phyloP scores from a whole-genome alignment of 2,329 filamentous ascomycete genomes.

The Aspergillus clavatus region DNA sequence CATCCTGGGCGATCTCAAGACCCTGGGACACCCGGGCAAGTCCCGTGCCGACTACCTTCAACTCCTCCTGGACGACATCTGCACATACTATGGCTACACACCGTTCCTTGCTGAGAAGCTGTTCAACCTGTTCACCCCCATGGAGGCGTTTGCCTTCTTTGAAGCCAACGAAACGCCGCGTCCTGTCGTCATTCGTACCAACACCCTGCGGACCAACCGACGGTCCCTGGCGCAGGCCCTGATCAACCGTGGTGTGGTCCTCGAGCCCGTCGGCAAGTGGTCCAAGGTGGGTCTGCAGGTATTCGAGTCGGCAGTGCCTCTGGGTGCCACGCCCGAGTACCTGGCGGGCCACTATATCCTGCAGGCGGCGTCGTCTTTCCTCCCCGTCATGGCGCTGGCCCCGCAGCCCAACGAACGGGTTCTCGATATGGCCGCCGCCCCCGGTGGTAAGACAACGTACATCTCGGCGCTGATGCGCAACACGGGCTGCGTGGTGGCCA shows the following conservation, averaged over 20 bases:
- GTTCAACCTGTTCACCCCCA: constrained; percentile 83
- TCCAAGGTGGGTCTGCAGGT: constrained; percentile 95
- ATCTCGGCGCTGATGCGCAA: constrained; percentile 98
- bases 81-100: constrained; percentile 94
- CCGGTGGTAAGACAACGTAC: constrained; percentile 93
- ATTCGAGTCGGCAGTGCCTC: constrained; percentile 81
- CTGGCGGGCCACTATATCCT: constrained; percentile 96
- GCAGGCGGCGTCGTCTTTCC: constrained; percentile 91
- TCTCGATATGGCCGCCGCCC: constrained; percentile 91
- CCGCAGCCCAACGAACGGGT: constrained; percentile 89
- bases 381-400: constrained; percentile 94
- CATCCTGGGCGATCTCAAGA: constrained; percentile 82
- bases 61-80: constrained; percentile 85
- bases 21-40: constrained; percentile 70
- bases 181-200: constrained; percentile 93
- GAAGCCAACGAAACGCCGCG: constrained; percentile 95
- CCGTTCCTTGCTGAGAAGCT: constrained; percentile 94
- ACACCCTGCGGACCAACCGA: constrained; percentile 75
- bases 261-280: constrained; percentile 98
- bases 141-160: constrained; percentile 96
- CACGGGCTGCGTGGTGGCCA: constrained; percentile 90
- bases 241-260: constrained; percentile 91
- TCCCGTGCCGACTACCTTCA: constrained; percentile 84
- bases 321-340: constrained; percentile 96
- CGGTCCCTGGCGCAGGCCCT: constrained; percentile 83